These are phyloP conservation scores for Fusarium tanahbumbuense DNA, from an alignment of 2,329 filamentous ascomycete genomes.

Conservation along the genomic window DNA sequence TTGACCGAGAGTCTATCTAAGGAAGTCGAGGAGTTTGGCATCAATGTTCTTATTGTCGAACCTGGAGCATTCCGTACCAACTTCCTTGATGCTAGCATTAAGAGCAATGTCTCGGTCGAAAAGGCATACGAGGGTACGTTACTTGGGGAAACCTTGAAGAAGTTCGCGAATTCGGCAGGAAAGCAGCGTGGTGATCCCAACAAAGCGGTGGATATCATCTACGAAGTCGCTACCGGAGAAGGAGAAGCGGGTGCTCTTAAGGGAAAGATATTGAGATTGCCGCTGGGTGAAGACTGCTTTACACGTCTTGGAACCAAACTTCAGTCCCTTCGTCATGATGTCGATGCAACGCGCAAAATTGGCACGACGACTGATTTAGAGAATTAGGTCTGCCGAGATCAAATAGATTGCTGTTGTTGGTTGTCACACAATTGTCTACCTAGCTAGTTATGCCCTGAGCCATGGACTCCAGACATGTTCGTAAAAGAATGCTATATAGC, in stretches of 20 bases:
- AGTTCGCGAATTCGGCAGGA: conserved; percentile 44
- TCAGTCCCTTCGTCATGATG: conserved; percentile 20
- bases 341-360: conserved; percentile 25
- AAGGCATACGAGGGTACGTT: conserved; percentile 48
- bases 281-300: conserved; percentile 52
- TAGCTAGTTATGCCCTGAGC: background rate
- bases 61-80: conserved; percentile 63
- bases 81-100: conserved; percentile 51
- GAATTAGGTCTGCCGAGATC: background rate
- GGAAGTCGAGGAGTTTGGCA: conserved; percentile 58
- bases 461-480: background rate
- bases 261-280: conserved; percentile 50
- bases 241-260: conserved; percentile 45
- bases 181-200: conserved; percentile 56
- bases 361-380: conserved; percentile 23
- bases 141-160: conserved; percentile 41
- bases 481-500: background rate
- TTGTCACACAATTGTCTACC: background rate
- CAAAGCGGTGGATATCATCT: conserved; percentile 53
- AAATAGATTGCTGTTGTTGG: background rate
- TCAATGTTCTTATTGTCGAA: conserved; percentile 59
- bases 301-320: conserved; percentile 44
- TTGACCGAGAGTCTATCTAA: conserved; percentile 56
- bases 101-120: conserved; percentile 34
- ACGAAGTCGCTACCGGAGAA: conserved; percentile 51